phyloP scores from a whole-genome alignment of 73 alveolate genomes.

The Breviolum minutum region DNA sequence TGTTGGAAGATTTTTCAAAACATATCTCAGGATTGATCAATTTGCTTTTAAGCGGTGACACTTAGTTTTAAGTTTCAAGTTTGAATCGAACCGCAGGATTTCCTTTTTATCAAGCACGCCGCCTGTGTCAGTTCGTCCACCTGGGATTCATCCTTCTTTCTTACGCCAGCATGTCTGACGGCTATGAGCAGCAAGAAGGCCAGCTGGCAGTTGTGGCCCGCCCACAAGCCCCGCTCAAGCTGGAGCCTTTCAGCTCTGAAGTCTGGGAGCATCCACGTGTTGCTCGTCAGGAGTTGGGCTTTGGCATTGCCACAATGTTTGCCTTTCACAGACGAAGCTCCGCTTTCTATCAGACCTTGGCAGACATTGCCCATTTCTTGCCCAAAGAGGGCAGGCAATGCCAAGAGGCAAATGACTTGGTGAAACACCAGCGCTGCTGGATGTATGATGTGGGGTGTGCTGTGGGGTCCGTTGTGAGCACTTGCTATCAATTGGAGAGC shows the following conservation, averaged over 20 bases:
- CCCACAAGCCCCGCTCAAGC: background rate
- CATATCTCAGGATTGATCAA: too few species aligned
- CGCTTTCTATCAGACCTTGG: slow-evolving; percentile 19
- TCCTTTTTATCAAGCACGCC: too few species aligned
- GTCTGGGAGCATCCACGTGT: background rate
- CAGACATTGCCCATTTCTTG: slow-evolving; percentile 1
- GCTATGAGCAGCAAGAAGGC: too few species aligned
- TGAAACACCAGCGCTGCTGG: slow-evolving; percentile 37
- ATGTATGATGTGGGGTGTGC: slow-evolving; percentile 59
- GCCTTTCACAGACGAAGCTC: background rate
- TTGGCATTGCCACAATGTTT: slow-evolving; percentile 27
- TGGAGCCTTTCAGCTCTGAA: background rate
- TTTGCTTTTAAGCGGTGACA: too few species aligned
- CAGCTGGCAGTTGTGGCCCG: too few species aligned
- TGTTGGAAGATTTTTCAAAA: too few species aligned
- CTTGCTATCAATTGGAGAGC: slow-evolving; percentile 25
- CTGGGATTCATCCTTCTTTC: too few species aligned
- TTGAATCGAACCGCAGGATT: too few species aligned
- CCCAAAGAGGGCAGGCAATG: background rate
- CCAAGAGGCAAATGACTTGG: slow-evolving; percentile 33
- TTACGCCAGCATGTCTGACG: too few species aligned
- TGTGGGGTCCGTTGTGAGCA: slow-evolving; percentile 31
- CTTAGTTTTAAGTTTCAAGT: too few species aligned
- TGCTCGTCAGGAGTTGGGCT: slow-evolving; percentile 1
- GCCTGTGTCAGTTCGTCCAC: too few species aligned